Percentiles rank a stretch among this genome's conserved stretches.
phyloP scores from a whole-genome alignment of 1,284 basidiomycete genomes.

The Ustilago sp. region DNA sequence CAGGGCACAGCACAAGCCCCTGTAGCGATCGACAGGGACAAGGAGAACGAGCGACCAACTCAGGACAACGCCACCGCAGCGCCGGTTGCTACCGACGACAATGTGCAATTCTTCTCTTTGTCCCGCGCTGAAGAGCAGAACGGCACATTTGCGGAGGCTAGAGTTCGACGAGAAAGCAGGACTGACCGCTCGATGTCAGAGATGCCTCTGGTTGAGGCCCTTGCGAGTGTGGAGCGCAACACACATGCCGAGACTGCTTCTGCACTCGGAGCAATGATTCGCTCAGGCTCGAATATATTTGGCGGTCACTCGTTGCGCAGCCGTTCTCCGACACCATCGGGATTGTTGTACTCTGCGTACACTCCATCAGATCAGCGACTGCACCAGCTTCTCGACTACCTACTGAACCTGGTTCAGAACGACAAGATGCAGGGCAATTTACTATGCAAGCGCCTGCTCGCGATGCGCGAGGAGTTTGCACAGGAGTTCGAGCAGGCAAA shows the following conservation, averaged over 20 bases:
- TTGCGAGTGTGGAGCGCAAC: not conserved
- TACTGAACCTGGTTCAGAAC: conserved; percentile 1
- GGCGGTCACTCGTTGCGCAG: not conserved
- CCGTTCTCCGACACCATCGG: not conserved
- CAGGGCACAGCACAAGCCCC: not conserved
- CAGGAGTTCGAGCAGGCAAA: not conserved
- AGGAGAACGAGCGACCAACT: not conserved
- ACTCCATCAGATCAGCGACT: not conserved
- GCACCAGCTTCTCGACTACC: not conserved
- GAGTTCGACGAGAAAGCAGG: not conserved
- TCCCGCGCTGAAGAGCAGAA: not conserved
- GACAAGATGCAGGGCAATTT: conserved; percentile 15
- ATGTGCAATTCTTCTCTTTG: not conserved
- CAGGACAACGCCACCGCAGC: not conserved
- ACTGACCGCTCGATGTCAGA: not conserved
- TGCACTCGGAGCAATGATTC: not conserved
- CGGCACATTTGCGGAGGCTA: not conserved
- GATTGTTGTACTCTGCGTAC: not conserved
- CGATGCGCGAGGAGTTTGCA: not conserved
- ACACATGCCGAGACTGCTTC: not conserved
- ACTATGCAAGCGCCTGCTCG: not conserved
- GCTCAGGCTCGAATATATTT: not conserved
- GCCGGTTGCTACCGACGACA: not conserved
- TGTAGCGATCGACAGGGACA: not conserved
- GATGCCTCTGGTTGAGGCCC: not conserved